Base-by-base conservation (phyloP, 108 stramenopile species). In the Skeletonema tropicum region DNA sequence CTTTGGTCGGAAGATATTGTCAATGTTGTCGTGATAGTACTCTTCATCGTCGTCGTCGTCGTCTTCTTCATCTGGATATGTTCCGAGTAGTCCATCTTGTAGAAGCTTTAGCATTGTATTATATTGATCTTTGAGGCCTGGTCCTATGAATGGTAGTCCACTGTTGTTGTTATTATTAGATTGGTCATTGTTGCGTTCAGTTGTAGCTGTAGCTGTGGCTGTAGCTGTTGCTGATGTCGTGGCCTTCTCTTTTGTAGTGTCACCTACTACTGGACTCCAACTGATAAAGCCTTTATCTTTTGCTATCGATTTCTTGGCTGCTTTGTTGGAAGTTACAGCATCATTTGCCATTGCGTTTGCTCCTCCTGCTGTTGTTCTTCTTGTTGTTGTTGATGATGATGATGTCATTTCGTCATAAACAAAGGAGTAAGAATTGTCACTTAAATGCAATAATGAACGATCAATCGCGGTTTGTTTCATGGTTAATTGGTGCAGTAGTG, bases 111-210 rank as follows among this genome's bases (percentile, higher is more conserved):
- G 41, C 63, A 83, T 55, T 21, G 66, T 59, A 14, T 73, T 38
- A 36, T 83, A 83, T 57, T 83, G 72, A 15, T 67, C 46, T 42
- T 61, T 74, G 67, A 73, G 70, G 13, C 77, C 77, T 15, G 82
- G 71, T 58, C 76, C 76, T 33, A 77, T 77, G 49, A 55, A 77
- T 23, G 80, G 80, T 17, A 70, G 17, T 3, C 73, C 64, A n/a
- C n/a, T n/a, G 14, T 49, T 32, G 30, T 74, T 49, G 17, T 74
- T 31, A 45, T 74, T 42, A 12, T 33, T 39, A 13, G 64, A 64
- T 49, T 41, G 6, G 31, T 39, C 52, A 31, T 60, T 49, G 25
- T 59, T 58, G 30, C 14, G 36, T 29, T 17, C 15, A 10, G 3
- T 39, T 64, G 38, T 46, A 33, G 8, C 6, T 19, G 48, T 6